Evolutionary conservation across 805 yeast species (phyloP).

Genomic region (Saccharomycopsis sp.): DNA sequence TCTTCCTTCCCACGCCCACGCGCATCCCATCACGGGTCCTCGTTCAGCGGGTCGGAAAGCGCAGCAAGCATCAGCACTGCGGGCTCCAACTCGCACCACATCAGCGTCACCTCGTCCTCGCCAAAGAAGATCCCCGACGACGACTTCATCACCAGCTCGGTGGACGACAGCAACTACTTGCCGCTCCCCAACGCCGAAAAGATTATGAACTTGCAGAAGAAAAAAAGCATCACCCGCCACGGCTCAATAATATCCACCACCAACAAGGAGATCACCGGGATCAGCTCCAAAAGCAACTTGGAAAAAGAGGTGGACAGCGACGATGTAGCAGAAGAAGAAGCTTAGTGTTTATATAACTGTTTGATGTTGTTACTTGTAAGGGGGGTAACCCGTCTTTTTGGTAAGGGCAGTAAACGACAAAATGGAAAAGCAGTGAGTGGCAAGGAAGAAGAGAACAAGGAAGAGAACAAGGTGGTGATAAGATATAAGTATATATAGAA

Average conservation of each 20-base stretch:
- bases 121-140: conserved; percentile 20
- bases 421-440: too few species aligned
- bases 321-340: too few species aligned
- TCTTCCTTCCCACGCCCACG: not conserved
- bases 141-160: conserved; percentile 18
- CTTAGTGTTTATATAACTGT: too few species aligned
- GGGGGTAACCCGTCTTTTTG: too few species aligned
- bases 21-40: conserved; percentile 1
- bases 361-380: too few species aligned
- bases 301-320: conserved; percentile 19
- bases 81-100: not conserved
- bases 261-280: conserved; percentile 19
- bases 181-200: conserved; percentile 21
- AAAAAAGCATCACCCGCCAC: conserved; percentile 19
- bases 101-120: conserved; percentile 4
- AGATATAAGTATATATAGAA: too few species aligned
- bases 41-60: not conserved
- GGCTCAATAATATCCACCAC: conserved; percentile 20
- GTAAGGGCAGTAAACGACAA: too few species aligned
- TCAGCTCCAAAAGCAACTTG: conserved; percentile 16
- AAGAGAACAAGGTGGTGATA: too few species aligned
- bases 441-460: too few species aligned
- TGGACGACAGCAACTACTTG: conserved; percentile 10
- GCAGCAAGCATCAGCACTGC: not conserved
- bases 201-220: conserved; percentile 18